Evolutionary conservation across 2,329 filamentous ascomycete species (phyloP).

Genomic region (Pyrenophora seminiperda): DNA sequence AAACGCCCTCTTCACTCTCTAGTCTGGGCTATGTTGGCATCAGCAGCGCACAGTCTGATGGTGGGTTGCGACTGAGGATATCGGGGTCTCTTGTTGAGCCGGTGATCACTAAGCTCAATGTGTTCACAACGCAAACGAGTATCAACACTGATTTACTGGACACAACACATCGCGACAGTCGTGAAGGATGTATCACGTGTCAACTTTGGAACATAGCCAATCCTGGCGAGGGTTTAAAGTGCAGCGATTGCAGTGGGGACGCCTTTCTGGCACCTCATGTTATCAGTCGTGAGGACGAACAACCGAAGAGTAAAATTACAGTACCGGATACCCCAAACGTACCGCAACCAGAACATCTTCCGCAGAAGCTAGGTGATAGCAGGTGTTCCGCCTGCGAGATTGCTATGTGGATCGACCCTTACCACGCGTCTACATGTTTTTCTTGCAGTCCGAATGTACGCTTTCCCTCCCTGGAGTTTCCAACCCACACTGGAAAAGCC

Average conservation of each 20-base stretch:
- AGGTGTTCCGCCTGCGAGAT: slow-evolving; percentile 35
- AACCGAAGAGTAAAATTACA: background rate
- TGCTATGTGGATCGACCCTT: slow-evolving; percentile 21
- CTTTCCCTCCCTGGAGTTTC: slow-evolving; percentile 20
- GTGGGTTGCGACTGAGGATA: slow-evolving; percentile 10
- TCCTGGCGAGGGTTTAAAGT: slow-evolving; percentile 27
- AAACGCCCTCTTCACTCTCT: background rate
- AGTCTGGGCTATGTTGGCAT: slow-evolving; percentile 10
- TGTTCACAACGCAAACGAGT: slow-evolving; percentile 26
- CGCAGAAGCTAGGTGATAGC: background rate
- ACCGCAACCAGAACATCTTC: background rate
- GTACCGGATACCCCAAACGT: background rate
- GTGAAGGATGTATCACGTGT: slow-evolving; percentile 26
- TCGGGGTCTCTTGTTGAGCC: slow-evolving; percentile 23
- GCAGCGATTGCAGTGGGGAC: slow-evolving; percentile 27
- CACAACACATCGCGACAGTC: slow-evolving; percentile 10
- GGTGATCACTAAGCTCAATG: slow-evolving; percentile 26
- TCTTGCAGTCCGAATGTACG: slow-evolving; percentile 16
- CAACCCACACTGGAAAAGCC: slow-evolving; percentile 15
- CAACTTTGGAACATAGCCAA: slow-evolving; percentile 33
- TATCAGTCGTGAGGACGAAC: background rate
- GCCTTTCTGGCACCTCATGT: slow-evolving; percentile 2
- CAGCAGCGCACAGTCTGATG: slow-evolving; percentile 18
- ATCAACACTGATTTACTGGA: slow-evolving; percentile 15
- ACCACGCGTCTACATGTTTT: slow-evolving; percentile 15